Evolutionary conservation across 2,329 filamentous ascomycete genomes (phyloP).

Genomic region (Podosphaera leucotricha): DNA sequence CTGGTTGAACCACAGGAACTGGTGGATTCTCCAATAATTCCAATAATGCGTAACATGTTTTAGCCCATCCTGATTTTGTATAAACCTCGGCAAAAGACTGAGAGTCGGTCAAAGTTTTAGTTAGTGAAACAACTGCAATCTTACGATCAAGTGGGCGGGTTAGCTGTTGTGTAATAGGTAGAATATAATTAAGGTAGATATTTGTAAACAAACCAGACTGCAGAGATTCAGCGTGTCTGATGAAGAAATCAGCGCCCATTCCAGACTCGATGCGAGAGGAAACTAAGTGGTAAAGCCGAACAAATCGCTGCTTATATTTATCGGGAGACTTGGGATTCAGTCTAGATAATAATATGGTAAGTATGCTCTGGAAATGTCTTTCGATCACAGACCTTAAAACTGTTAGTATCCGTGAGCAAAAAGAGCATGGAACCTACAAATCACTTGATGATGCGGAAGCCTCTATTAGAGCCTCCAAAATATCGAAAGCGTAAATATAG

Average conservation of each 20-base stretch:
- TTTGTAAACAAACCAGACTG: slow-evolving; percentile 61
- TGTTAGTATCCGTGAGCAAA: slow-evolving; percentile 10
- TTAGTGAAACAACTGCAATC: slow-evolving; percentile 74
- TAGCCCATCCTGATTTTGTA: slow-evolving; percentile 61
- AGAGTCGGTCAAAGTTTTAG: slow-evolving; percentile 76
- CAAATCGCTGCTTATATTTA: slow-evolving; percentile 65
- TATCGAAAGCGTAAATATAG: slow-evolving; percentile 49
- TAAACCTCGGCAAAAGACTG: slow-evolving; percentile 61
- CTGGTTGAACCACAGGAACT: slow-evolving; percentile 25
- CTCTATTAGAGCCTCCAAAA: slow-evolving; percentile 71
- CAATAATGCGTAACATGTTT: slow-evolving; percentile 72
- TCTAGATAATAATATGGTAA: slow-evolving; percentile 58
- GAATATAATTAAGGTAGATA: slow-evolving; percentile 68
- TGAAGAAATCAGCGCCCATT: slow-evolving; percentile 83
- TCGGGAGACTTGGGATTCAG: slow-evolving; percentile 36
- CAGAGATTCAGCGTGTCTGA: slow-evolving; percentile 58
- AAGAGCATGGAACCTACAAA: slow-evolving; percentile 24
- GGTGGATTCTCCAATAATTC: slow-evolving; percentile 79
- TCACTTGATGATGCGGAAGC: slow-evolving; percentile 51
- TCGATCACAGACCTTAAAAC: slow-evolving; percentile 35
- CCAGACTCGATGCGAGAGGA: slow-evolving; percentile 47
- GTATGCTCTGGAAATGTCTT: slow-evolving; percentile 29
- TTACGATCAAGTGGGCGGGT: slow-evolving; percentile 78
- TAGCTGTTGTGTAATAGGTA: slow-evolving; percentile 74
- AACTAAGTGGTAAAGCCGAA: slow-evolving; percentile 84